Evolutionary conservation across 192 early-diverging fungal genomes (phyloP).

Genomic region (Coemansia guatemalensis): DNA sequence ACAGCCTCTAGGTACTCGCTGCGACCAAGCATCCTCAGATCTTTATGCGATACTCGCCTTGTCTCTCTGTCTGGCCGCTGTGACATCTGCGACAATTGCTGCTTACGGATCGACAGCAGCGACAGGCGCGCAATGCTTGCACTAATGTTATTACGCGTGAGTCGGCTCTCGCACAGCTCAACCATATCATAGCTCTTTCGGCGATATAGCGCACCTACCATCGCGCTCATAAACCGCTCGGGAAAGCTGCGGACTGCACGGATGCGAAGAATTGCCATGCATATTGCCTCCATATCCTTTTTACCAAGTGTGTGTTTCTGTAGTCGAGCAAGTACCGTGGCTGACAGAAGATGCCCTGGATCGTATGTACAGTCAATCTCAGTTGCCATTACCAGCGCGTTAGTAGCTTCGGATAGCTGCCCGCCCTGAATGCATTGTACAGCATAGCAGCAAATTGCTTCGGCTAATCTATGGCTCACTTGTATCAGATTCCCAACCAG

Average conservation of each 20-base stretch:
- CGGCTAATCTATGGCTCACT: neutral
- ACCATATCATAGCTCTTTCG: constrained; percentile 5
- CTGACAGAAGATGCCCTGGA: constrained; percentile 4
- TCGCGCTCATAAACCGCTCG: neutral
- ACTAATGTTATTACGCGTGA: neutral
- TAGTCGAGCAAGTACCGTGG: neutral
- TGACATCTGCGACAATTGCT: neutral
- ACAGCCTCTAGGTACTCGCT: too few relatives aligned
- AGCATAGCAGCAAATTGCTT: neutral
- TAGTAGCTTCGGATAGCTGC: neutral
- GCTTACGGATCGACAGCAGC: constrained; percentile 19
- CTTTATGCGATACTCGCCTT: too few relatives aligned
- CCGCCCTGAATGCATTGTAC: neutral
- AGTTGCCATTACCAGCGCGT: neutral
- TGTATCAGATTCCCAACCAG: neutral
- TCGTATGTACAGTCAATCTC: neutral
- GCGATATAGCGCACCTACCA: constrained; percentile 5
- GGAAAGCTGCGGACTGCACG: neutral
- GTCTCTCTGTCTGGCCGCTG: too few relatives aligned
- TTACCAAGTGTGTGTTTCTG: neutral
- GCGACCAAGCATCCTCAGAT: too few relatives aligned
- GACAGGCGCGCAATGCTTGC: constrained; percentile 6
- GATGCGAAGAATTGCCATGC: neutral
- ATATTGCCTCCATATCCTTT: neutral
- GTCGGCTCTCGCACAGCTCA: neutral